phyloP scores from a whole-genome alignment of 2,329 filamentous ascomycete genomes.

The Apiospora pterosperma region DNA sequence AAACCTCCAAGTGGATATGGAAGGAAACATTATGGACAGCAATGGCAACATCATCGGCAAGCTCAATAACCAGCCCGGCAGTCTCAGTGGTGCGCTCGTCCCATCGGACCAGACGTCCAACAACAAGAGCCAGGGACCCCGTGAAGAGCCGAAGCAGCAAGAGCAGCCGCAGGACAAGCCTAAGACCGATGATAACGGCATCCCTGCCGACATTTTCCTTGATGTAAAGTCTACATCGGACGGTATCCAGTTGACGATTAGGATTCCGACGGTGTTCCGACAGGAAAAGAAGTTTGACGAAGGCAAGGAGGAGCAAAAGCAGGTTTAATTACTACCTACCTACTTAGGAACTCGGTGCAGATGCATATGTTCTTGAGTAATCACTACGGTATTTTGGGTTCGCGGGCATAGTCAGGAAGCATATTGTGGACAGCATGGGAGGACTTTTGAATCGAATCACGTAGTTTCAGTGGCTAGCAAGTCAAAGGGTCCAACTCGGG shows the following conservation, averaged over 20 bases:
- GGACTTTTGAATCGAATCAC: not conserved
- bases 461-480: not conserved
- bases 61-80: conserved; percentile 43
- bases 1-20: conserved; percentile 38
- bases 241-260: conserved; percentile 54
- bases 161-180: conserved; percentile 37
- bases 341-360: not conserved
- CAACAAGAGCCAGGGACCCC: conserved; percentile 3
- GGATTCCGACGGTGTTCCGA: conserved; percentile 54
- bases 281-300: conserved; percentile 16
- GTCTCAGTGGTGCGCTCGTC: conserved; percentile 29
- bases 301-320: not conserved
- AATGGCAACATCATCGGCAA: conserved; percentile 43
- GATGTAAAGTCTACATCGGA: conserved; percentile 57
- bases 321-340: conserved; percentile 11
- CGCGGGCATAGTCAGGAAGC: not conserved
- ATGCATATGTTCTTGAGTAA: not conserved
- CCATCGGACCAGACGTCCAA: not conserved
- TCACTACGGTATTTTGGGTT: not conserved
- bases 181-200: conserved; percentile 29
- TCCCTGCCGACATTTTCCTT: conserved; percentile 52
- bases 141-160: conserved; percentile 23
- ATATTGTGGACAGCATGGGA: not conserved
- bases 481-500: not conserved
- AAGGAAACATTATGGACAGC: conserved; percentile 43